phyloP scores from a whole-genome alignment of 495 filamentous ascomycete species.

The Lepidopterella palustris region DNA sequence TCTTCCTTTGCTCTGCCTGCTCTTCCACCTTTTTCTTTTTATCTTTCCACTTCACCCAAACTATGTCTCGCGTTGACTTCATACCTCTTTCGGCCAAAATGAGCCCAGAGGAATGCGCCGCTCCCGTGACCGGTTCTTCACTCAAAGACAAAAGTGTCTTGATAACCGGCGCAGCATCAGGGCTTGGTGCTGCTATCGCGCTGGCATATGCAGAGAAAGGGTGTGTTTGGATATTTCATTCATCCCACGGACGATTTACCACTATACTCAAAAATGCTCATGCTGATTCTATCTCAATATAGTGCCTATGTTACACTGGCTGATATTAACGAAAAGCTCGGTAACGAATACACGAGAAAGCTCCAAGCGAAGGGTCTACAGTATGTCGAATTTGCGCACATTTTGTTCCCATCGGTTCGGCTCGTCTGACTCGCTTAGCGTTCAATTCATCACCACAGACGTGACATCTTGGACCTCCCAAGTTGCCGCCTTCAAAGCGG shows the following conservation, averaged over 20 bases:
- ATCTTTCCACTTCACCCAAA: too few species aligned
- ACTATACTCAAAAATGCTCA: too few species aligned
- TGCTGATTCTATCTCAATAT: too few species aligned
- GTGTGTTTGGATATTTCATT: too few species aligned
- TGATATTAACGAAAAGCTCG: constrained; percentile 26
- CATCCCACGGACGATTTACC: too few species aligned
- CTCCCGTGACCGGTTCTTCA: background rate
- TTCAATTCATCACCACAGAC: constrained; percentile 31
- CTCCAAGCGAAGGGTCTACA: constrained; percentile 15
- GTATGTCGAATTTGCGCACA: constrained; percentile 5
- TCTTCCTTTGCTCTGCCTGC: too few species aligned
- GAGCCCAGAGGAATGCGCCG: background rate
- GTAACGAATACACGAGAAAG: constrained; percentile 7
- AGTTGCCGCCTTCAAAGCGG: constrained; percentile 22
- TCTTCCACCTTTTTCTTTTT: too few species aligned
- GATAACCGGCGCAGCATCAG: constrained; percentile 21
- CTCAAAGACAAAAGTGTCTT: constrained; percentile 19
- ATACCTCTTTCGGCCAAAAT: background rate
- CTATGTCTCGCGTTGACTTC: too few species aligned
- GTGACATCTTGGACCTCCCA: constrained; percentile 24
- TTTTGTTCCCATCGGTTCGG: background rate
- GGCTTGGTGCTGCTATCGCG: constrained; percentile 13
- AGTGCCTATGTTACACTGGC: constrained; percentile 31
- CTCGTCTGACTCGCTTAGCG: constrained; percentile 9
- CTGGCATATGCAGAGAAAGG: constrained; percentile 19